These are phyloP conservation scores for Mycena belliarum DNA, from an alignment of 768 basidiomycete species.

Conservation along the genomic window DNA sequence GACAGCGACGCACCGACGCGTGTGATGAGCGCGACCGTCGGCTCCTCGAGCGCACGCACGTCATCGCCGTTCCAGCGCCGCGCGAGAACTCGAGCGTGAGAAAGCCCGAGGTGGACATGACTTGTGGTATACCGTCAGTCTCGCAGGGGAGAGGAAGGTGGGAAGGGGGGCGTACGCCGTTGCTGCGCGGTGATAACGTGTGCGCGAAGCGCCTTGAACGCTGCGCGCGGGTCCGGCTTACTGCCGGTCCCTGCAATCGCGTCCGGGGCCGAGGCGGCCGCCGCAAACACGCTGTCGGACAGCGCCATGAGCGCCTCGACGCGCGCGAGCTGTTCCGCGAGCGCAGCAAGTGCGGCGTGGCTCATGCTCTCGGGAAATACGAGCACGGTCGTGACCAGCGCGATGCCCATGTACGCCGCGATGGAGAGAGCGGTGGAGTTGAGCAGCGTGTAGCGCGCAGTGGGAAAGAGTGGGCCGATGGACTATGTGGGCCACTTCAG, in stretches of 20 bases:
- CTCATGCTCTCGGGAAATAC: slow-evolving; percentile 57
- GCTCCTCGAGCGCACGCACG: slow-evolving; percentile 35
- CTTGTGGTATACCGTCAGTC: slow-evolving; percentile 22
- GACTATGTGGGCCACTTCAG: slow-evolving; percentile 25
- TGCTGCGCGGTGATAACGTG: slow-evolving; percentile 4
- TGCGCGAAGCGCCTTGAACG: slow-evolving; percentile 2
- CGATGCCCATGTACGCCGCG: slow-evolving; percentile 50
- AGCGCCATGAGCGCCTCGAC: slow-evolving; percentile 30
- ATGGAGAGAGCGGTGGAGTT: slow-evolving; percentile 46
- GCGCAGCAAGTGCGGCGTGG: slow-evolving; percentile 36
- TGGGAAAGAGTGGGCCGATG: slow-evolving; percentile 53
- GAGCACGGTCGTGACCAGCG: slow-evolving; percentile 41
- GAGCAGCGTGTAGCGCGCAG: slow-evolving; percentile 43
- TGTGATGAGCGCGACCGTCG: slow-evolving; percentile 34
- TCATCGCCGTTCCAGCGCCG: slow-evolving; percentile 48
- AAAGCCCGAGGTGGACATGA: slow-evolving; percentile 34
- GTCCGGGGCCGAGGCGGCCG: no score
- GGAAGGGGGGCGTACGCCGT: not conserved
- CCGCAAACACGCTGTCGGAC: slow-evolving; percentile 30
- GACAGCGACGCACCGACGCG: slow-evolving; percentile 32
- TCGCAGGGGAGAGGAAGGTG: no score
- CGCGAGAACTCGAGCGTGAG: slow-evolving; percentile 45
- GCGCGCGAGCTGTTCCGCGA: slow-evolving; percentile 31
- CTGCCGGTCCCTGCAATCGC: no score
- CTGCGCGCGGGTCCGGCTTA: not conserved